Evolutionary conservation across 495 filamentous ascomycete species (phyloP).

Genomic region (Xylaria grammica): DNA sequence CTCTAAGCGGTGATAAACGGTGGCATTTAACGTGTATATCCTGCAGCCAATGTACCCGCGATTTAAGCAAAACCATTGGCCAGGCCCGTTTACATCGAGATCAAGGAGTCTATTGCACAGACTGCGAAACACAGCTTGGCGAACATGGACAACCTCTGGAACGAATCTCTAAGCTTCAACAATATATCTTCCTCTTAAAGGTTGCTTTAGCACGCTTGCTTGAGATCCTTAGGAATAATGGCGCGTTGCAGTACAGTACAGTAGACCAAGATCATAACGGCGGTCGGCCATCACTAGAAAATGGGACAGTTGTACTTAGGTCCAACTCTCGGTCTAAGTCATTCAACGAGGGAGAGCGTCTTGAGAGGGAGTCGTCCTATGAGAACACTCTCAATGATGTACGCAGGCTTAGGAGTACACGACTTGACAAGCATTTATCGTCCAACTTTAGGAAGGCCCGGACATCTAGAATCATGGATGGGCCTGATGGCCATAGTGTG

Average conservation of each 20-base stretch:
- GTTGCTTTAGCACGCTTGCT: conserved; percentile 91
- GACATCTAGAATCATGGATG: conserved; percentile 91
- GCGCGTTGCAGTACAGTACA: conserved; percentile 63
- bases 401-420: conserved; percentile 84
- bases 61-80: conserved; percentile 66
- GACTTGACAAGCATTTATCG: conserved; percentile 90
- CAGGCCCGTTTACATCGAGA: conserved; percentile 71
- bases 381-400: conserved; percentile 97
- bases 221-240: conserved; percentile 80
- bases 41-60: conserved; percentile 75
- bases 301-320: conserved; percentile 49
- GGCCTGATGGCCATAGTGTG: conserved; percentile 76
- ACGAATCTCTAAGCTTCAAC: conserved; percentile 79
- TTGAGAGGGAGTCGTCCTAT: conserved; percentile 75
- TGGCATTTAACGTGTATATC: conserved; percentile 84
- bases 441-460: conserved; percentile 89
- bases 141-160: conserved; percentile 52
- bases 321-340: conserved; percentile 76
- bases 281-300: conserved; percentile 9
- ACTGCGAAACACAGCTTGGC: conserved; percentile 55
- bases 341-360: conserved; percentile 64
- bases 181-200: conserved; percentile 90
- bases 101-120: conserved; percentile 69
- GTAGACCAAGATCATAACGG: conserved; percentile 17
- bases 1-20: conserved; percentile 69